Conservation (phyloP, 208 protist genomes). For the Wallacemonas sp. region DNA sequence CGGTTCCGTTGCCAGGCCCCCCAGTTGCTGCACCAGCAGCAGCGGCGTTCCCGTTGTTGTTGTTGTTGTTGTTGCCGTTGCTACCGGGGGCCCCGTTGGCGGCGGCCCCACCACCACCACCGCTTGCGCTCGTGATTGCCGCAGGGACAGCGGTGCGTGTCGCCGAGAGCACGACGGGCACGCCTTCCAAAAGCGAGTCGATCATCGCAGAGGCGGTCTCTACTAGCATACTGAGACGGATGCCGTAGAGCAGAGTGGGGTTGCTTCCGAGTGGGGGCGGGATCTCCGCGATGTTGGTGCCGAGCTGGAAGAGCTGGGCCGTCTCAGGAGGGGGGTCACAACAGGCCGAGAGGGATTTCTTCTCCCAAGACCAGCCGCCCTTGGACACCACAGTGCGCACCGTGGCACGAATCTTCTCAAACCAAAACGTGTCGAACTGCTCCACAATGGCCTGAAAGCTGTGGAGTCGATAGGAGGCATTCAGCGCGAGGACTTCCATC, state of each 20-base stretch:
- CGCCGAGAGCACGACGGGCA: not conserved
- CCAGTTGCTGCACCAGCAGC: not conserved
- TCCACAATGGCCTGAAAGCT: constrained; percentile 5
- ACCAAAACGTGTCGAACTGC: constrained; percentile 6
- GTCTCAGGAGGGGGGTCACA: not conserved
- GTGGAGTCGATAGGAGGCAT: constrained; percentile 15
- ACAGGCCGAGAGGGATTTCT: not conserved
- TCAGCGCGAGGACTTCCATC: constrained; percentile 21
- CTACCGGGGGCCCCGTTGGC: not conserved
- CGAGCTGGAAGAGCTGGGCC: constrained; percentile 7
- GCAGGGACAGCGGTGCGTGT: not conserved
- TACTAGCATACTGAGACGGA: constrained; percentile 18
- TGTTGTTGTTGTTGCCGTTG: not conserved
- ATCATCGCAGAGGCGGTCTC: constrained; percentile 14
- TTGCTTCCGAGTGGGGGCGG: constrained; percentile 30
- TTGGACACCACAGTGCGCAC: constrained; percentile 8
- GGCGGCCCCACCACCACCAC: not conserved
- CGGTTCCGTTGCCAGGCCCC: too few species aligned
- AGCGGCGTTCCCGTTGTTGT: not conserved
- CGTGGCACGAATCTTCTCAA: not conserved
- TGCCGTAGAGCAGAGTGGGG: constrained; percentile 21
- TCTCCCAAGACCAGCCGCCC: constrained; percentile 11
- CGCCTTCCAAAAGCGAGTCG: constrained; percentile 1
- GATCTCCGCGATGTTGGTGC: constrained; percentile 17
- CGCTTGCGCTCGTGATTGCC: not conserved